Percentiles rank a stretch among this genome's conserved stretches.
Conservation (phyloP, 2,329 filamentous ascomycete species). For the Iodosphaeria phyllophila region DNA sequence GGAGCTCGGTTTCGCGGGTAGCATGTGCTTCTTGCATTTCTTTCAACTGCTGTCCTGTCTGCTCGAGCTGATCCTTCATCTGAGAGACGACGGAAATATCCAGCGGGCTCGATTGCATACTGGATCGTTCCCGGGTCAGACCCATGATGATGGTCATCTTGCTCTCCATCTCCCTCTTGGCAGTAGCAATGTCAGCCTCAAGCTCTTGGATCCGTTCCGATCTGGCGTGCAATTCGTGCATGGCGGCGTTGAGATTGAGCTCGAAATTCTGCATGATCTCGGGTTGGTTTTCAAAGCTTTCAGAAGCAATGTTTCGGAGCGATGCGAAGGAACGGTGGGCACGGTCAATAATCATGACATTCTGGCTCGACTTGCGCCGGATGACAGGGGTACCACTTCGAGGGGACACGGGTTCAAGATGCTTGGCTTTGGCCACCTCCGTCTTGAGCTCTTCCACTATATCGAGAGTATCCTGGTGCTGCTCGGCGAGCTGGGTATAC, state of each 20-base stretch:
- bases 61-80: constrained; percentile 72
- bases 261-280: constrained; percentile 88
- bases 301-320: constrained; percentile 69
- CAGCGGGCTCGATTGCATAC: constrained; percentile 65
- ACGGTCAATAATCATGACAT: constrained; percentile 69
- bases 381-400: constrained; percentile 59
- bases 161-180: constrained; percentile 90
- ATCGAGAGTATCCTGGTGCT: constrained; percentile 66
- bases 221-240: constrained; percentile 75
- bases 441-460: constrained; percentile 83
- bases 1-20: constrained; percentile 57
- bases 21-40: constrained; percentile 54
- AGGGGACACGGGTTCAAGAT: constrained; percentile 37
- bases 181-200: constrained; percentile 63
- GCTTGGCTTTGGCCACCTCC: constrained; percentile 63
- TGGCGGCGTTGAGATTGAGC: constrained; percentile 72
- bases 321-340: constrained; percentile 83
- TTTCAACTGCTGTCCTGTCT: constrained; percentile 66
- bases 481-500: constrained; percentile 66
- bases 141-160: constrained; percentile 95
- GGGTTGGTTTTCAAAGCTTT: constrained; percentile 66
- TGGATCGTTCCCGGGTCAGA: constrained; percentile 79
- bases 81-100: constrained; percentile 83
- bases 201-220: constrained; percentile 82
- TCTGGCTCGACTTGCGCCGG: constrained; percentile 83